These are phyloP conservation scores for Scutellaria baicalensis DNA, from an alignment of 257 asterid genomes.

Conservation along the genomic window DNA sequence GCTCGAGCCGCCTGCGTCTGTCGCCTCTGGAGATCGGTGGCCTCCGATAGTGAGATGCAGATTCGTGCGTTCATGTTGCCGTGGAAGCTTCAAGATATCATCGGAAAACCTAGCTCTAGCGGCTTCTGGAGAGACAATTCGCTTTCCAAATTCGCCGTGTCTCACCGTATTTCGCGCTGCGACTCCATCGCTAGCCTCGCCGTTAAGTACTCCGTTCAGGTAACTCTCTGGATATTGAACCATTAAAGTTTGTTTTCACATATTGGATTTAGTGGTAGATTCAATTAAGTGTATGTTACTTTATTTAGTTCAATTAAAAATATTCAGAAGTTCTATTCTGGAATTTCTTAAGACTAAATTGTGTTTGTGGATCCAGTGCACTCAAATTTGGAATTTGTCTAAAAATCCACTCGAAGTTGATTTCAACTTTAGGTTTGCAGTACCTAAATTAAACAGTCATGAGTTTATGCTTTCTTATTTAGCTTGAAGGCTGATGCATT, in stretches of 20 bases:
- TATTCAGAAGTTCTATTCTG: neutral
- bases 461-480: neutral
- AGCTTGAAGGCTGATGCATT: neutral
- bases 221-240: constrained; percentile 8
- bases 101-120: constrained; percentile 78
- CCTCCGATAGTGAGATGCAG: constrained; percentile 74
- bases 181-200: constrained; percentile 94
- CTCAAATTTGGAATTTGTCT: neutral
- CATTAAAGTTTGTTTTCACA: neutral
- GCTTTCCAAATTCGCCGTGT: constrained; percentile 75
- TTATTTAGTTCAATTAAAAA: neutral
- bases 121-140: constrained; percentile 89
- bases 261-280: neutral
- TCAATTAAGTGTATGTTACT: neutral
- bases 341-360: neutral
- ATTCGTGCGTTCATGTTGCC: constrained; percentile 67
- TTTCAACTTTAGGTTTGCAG: neutral
- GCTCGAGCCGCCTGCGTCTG: constrained; percentile 90
- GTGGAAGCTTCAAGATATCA: constrained; percentile 71
- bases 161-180: constrained; percentile 64
- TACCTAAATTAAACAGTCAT: neutral
- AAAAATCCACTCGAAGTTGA: neutral
- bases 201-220: constrained; percentile 92
- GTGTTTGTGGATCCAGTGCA: neutral
- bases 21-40: constrained; percentile 66